Conservation (phyloP, 139 green algal genomes). For the Ettlia oleoabundans region DNA sequence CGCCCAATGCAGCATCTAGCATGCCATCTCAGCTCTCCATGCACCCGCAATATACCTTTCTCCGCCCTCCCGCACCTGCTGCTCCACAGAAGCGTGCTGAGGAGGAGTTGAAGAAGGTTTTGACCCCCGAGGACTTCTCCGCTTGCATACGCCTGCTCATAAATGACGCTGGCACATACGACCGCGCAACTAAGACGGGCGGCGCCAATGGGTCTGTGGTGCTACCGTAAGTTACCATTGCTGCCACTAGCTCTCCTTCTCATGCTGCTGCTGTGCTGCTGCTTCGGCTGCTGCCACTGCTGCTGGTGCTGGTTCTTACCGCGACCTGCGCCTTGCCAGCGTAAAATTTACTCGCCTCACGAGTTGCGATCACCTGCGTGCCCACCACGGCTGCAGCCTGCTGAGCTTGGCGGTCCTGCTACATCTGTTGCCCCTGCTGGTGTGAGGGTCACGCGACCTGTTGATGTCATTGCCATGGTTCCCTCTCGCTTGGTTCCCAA, state of each 20-base stretch:
- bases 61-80: background rate
- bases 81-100: background rate
- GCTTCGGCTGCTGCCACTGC: too few relatives aligned
- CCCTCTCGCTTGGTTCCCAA: too few relatives aligned
- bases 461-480: too few relatives aligned
- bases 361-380: too few relatives aligned
- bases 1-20: too few relatives aligned
- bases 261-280: background rate
- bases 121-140: constrained; percentile 64
- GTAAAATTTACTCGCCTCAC: too few relatives aligned
- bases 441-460: too few relatives aligned
- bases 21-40: background rate
- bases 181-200: constrained; percentile 70
- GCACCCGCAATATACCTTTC: background rate
- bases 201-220: constrained; percentile 82
- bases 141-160: constrained; percentile 68
- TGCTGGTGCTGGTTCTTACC: too few relatives aligned
- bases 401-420: too few relatives aligned
- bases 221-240: constrained; percentile 35
- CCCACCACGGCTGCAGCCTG: too few relatives aligned
- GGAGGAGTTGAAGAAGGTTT: constrained; percentile 49
- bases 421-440: too few relatives aligned
- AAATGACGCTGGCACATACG: constrained; percentile 78
- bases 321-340: too few relatives aligned
- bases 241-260: background rate